Conservation (phyloP, 1,284 basidiomycete genomes). For the Gymnopus androsaceus region DNA sequence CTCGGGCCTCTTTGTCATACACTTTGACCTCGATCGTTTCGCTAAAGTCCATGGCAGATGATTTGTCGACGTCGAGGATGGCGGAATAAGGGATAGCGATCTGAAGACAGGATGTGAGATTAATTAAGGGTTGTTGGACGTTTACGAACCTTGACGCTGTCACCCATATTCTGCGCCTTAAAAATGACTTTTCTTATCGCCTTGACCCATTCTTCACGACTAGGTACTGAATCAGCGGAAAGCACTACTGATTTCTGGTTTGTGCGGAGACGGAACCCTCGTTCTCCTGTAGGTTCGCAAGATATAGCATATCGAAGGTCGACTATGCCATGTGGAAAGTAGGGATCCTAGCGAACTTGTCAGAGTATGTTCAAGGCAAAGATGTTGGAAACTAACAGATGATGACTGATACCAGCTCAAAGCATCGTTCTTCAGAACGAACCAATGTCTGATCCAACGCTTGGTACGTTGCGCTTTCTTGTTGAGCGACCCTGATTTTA, state of each 20-base stretch:
- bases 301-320: conserved; percentile 90
- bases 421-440: conserved; percentile 89
- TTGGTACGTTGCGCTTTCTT: conserved; percentile 87
- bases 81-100: conserved; percentile 93
- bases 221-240: conserved; percentile 77
- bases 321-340: conserved; percentile 94
- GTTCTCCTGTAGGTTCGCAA: conserved; percentile 78
- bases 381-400: conserved; percentile 53
- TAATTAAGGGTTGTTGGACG: conserved; percentile 2
- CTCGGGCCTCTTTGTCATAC: conserved; percentile 67
- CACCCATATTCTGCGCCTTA: conserved; percentile 93
- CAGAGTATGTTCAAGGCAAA: not conserved
- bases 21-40: conserved; percentile 94
- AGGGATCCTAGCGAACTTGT: conserved; percentile 70
- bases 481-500: conserved; percentile 83
- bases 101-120: conserved; percentile 38
- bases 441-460: conserved; percentile 92
- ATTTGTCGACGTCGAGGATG: conserved; percentile 87
- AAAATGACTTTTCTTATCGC: conserved; percentile 90
- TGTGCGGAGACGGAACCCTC: conserved; percentile 77
- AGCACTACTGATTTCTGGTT: conserved; percentile 76
- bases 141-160: conserved; percentile 79
- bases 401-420: conserved; percentile 95
- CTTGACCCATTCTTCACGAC: conserved; percentile 92
- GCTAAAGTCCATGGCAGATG: conserved; percentile 88